Evolutionary conservation across 1,284 basidiomycete genomes (phyloP).

Genomic region (Inonotus obliquus): DNA sequence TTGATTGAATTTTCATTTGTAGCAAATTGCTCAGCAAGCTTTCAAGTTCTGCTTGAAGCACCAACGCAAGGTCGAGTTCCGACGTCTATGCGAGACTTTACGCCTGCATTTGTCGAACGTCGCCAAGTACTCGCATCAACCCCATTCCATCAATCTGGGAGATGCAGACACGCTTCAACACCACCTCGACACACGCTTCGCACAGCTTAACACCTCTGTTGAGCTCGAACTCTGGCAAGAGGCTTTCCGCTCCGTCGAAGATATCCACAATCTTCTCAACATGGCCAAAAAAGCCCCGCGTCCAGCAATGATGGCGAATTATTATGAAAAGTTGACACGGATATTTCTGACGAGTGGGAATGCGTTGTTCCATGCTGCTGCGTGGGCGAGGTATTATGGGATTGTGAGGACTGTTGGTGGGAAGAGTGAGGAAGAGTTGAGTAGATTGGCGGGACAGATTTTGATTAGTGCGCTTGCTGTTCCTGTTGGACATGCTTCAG

Average conservation of each 20-base stretch:
- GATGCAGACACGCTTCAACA: constrained; percentile 96
- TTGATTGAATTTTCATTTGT: constrained; percentile 7
- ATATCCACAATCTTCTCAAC: constrained; percentile 94
- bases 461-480: constrained; percentile 93
- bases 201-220: constrained; percentile 96
- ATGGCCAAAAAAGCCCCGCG: constrained; percentile 86
- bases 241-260: constrained; percentile 97
- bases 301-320: constrained; percentile 97
- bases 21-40: constrained; percentile 96
- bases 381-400: constrained; percentile 86
- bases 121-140: constrained; percentile 93
- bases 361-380: constrained; percentile 94
- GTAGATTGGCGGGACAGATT: constrained; percentile 86
- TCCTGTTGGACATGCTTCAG: constrained; percentile 72
- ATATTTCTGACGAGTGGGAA: constrained; percentile 96
- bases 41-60: constrained; percentile 96
- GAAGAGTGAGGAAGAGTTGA: constrained; percentile 74
- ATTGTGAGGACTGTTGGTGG: constrained; percentile 63
- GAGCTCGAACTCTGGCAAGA: constrained; percentile 99
- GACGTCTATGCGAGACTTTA: constrained; percentile 94
- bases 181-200: constrained; percentile 97
- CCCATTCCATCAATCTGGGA: constrained; percentile 95
- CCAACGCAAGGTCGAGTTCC: constrained; percentile 95
- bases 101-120: constrained; percentile 94
- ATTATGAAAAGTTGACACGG: constrained; percentile 96